Base-by-base conservation (phyloP, 768 basidiomycete species). In the Pholiota conissans region DNA sequence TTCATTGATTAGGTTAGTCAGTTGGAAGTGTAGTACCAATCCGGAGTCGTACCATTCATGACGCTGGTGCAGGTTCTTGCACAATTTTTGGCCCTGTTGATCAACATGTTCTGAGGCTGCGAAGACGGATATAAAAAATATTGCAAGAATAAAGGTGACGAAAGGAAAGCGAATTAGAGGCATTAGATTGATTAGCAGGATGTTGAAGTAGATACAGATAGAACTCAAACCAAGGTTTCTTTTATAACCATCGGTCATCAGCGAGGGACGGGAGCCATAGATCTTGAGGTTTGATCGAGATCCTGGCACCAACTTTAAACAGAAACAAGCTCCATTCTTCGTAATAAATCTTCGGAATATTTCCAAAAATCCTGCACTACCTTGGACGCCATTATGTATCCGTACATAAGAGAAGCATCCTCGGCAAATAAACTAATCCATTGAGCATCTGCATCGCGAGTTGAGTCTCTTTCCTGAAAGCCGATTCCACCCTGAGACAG, bases 1-100 rank as follows among this genome's bases (percentile, higher is more conserved):
- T n/a, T n/a, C n/a, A n/a, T n/a, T 32, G 30, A 55, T 20, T 10
- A 20, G 24, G 22, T 5, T 28, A 10, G 26, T 46, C 11, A 39
- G 26, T 27, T 37, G 13, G 14, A 18, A 14, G n/a, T 28, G 4
- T 3, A 34, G 27, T 28, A 11, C 1, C 27, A 32, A 0, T 14
- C 18, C 10, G 5, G 1, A 3, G 22, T 16, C 47, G 16, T 57
- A 60, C 62, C 62, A 63, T 55, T 63, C 62, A 11, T 49, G 56
- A 22, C 62, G 59, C 27, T 60, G 39, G 5, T 58, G 62, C 13
- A 60, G 48, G 6, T 45, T 42, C 8, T 24, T 54, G 53, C 53
- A 54, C 18, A 26, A 18, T 34, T 42, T 54, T 39, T 54, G 53
- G 30, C 30, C 13, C 29, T 42, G 29, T 10, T 54, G 53, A 34